Base-by-base conservation (phyloP, 164 flowering plant genomes). In the Hamamelis virginiana region DNA sequence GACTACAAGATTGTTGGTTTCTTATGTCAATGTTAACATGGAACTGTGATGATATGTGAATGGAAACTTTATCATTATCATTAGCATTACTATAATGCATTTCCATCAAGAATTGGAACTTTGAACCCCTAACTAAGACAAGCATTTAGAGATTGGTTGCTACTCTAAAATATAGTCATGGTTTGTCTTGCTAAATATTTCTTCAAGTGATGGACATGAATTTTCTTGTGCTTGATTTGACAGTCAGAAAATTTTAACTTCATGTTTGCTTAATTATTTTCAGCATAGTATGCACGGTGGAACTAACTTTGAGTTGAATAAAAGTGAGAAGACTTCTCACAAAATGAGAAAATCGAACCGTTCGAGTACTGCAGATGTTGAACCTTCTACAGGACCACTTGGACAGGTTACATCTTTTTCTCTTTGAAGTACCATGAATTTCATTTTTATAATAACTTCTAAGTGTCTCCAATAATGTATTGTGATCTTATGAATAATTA, bases 331-430 rank as follows among this genome's bases (percentile, higher is more conserved):
- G 26, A 14, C 33, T 23, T 59, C 71, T 74, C 59, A 25, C 21
- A 43, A 57, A 19, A 28, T 15, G 45, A 68, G 70, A 66, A 70
- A 69, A 41, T n/a, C 67, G 5, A 69, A 74, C 56, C 64, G 28
- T 22, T 70, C 68, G 66, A 73, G 57, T 60, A 50, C 77, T 16
- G 66, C 26, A 6, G 76, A 75, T 44, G 51, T 8, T 64, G 73
- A 73, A 71, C 18, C 55, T 48, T 16, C 77, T 43, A 68, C 57
- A 64, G 82, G 83, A 38, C 69, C 75, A 41, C 5, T 79, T 73
- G 77, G 70, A 72, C 83, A 84, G 86, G 87, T 83, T 65, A 22
- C 6, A 14, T 44, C 46, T 23, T 15, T 69, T 53, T 57, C 45
- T 23, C 56, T 18, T 67, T 22, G 10, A 57, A 26, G 21, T 23